Conservation (phyloP, 306 rosid genomes). For the Quillaja saponaria region DNA sequence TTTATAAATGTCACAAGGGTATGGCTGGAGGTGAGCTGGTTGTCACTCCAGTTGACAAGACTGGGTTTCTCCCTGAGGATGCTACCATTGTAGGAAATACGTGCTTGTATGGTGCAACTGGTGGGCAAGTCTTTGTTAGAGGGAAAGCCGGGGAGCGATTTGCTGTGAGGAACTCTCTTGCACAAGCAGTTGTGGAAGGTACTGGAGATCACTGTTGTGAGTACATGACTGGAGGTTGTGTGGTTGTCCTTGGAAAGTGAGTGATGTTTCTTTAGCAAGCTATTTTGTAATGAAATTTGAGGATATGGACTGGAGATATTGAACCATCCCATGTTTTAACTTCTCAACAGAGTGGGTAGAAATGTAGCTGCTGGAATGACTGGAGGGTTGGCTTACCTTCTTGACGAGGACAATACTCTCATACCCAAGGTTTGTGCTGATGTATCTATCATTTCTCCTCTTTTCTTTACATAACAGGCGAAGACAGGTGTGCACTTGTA, state of each 20-base stretch:
- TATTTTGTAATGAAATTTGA: slow-evolving; percentile 13
- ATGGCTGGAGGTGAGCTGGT: slow-evolving; percentile 97
- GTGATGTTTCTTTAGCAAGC: slow-evolving; percentile 43
- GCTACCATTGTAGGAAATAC: slow-evolving; percentile 97
- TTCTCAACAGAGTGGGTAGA: slow-evolving; percentile 90
- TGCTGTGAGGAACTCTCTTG: slow-evolving; percentile 98
- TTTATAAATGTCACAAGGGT: slow-evolving; percentile 58
- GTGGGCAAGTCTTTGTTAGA: slow-evolving; percentile 90
- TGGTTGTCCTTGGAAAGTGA: slow-evolving; percentile 92
- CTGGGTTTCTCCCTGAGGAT: slow-evolving; percentile 87
- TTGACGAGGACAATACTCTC: slow-evolving; percentile 82
- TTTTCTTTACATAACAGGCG: slow-evolving; percentile 1
- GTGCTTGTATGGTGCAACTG: slow-evolving; percentile 98
- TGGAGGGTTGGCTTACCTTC: slow-evolving; percentile 94
- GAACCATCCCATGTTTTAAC: slow-evolving; percentile 30
- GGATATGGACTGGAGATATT: slow-evolving; percentile 16
- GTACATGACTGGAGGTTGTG: slow-evolving; percentile 99
- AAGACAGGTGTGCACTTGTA: slow-evolving; percentile 11
- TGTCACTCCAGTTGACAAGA: slow-evolving; percentile 76
- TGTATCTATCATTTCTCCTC: slow-evolving; percentile 4
- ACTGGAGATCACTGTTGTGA: slow-evolving; percentile 95
- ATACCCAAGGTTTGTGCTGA: slow-evolving; percentile 76
- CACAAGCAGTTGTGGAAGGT: slow-evolving; percentile 96
- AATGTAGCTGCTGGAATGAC: slow-evolving; percentile 99
- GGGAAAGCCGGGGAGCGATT: slow-evolving; percentile 98